Evolutionary conservation across 202 grass and related monocot genomes (phyloP).

Genomic region (Panicum virgatum): DNA sequence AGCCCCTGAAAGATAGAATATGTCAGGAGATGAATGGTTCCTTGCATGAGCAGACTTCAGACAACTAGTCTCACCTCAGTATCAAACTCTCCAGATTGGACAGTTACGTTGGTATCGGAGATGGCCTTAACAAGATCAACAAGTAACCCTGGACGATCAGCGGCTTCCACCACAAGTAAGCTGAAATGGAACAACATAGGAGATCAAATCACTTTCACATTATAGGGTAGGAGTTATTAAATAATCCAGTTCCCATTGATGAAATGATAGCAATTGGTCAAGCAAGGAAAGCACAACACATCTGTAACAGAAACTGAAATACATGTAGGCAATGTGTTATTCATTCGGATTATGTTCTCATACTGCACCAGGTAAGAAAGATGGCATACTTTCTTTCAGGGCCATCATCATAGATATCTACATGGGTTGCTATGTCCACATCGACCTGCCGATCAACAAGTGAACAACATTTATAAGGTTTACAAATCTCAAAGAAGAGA

Average conservation of each 20-base stretch:
- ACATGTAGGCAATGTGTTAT: conserved; percentile 1
- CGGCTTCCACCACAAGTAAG: conserved; percentile 92
- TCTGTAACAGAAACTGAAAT: neutral
- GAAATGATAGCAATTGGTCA: neutral
- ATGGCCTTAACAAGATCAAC: conserved; percentile 96
- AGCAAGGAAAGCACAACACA: neutral
- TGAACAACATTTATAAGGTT: conserved; percentile 37
- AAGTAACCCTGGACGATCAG: conserved; percentile 85
- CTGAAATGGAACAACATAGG: conserved; percentile 52
- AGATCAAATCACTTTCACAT: conserved; percentile 18
- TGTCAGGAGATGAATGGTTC: conserved; percentile 40
- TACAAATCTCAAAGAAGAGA: neutral
- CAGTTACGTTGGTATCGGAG: conserved; percentile 75
- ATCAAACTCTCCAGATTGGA: conserved; percentile 94
- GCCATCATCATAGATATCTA: conserved; percentile 81
- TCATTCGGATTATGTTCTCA: conserved; percentile 16
- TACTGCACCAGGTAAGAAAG: conserved; percentile 10
- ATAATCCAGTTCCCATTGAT: conserved; percentile 8
- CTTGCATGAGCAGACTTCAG: neutral
- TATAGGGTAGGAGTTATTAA: neutral
- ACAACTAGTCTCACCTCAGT: conserved; percentile 63
- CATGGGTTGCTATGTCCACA: conserved; percentile 96
- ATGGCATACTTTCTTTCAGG: conserved; percentile 78
- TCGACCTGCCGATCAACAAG: conserved; percentile 64
- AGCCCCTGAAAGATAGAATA: conserved; percentile 61